A percentile compares a stretch with the other conserved stretches of the same genome.
These are phyloP conservation scores for Leishmania guyanensis DNA, from an alignment of 208 protist species.

Conservation along the genomic window DNA sequence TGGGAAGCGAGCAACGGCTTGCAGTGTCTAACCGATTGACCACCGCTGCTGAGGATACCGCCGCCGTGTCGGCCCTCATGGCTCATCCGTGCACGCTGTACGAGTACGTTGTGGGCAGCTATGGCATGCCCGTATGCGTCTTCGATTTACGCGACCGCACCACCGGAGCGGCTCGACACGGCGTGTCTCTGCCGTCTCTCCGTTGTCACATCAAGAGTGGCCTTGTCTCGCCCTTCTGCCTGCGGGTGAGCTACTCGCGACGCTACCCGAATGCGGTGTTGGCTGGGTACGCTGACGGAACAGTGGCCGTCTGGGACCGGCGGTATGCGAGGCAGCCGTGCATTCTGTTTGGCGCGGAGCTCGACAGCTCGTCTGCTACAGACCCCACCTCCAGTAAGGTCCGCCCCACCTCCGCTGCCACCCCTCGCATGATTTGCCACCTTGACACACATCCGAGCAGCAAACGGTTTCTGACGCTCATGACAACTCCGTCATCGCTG, in stretches of 20 bases:
- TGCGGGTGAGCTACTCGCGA: conserved; percentile 53
- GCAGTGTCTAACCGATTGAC: conserved; percentile 26
- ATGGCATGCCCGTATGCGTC: conserved; percentile 41
- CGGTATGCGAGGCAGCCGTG: conserved; percentile 28
- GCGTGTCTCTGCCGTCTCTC: conserved; percentile 34
- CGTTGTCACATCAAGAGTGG: conserved; percentile 5
- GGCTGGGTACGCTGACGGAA: conserved; percentile 57
- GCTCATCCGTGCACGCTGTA: conserved; percentile 44
- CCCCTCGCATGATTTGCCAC: conserved; percentile 24
- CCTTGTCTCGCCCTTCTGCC: conserved; percentile 26
- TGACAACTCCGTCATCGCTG: conserved; percentile 50
- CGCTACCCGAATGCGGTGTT: conserved; percentile 67
- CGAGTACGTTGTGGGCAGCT: conserved; percentile 32
- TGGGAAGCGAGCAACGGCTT: conserved; percentile 37
- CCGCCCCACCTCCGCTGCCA: not conserved
- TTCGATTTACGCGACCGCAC: conserved; percentile 36
- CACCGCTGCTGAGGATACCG: conserved; percentile 19
- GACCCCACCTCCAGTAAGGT: not conserved
- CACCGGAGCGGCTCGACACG: conserved; percentile 36
- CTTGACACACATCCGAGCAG: conserved; percentile 58
- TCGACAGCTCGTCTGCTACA: not conserved
- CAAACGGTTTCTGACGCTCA: conserved; percentile 49
- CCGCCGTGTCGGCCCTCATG: conserved; percentile 18
- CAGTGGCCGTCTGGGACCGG: conserved; percentile 49
- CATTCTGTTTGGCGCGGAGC: conserved; percentile 19